Conservation (phyloP, 2,329 filamentous ascomycete genomes). For the Pseudohalonectria lignicola region DNA sequence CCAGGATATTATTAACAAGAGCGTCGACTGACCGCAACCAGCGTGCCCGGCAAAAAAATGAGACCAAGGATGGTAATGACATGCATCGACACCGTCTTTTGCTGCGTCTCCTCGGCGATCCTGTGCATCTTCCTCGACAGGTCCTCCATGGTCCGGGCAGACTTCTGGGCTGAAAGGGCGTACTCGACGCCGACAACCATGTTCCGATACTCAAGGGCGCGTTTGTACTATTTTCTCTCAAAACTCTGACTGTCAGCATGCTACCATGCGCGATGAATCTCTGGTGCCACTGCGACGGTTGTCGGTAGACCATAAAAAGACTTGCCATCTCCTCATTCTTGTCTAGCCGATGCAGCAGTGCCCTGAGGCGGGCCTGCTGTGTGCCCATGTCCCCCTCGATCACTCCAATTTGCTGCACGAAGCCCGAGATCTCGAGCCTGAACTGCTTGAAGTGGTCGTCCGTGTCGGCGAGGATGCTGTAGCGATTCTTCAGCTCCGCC, state of each 20-base stretch:
- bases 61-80: conserved; percentile 18
- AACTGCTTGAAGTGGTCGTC: conserved; percentile 5
- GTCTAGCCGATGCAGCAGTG: conserved; percentile 7
- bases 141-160: conserved; percentile 9
- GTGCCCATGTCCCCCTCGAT: conserved; percentile 9
- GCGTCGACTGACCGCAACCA: conserved; percentile 18
- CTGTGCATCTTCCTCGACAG: conserved; percentile 33
- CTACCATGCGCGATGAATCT: too few relatives aligned
- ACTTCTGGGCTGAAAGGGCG: conserved; percentile 9
- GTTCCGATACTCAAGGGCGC: conserved; percentile 12
- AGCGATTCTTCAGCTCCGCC: conserved; percentile 8
- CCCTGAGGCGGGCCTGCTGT: conserved; percentile 6
- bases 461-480: conserved; percentile 5
- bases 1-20: too few relatives aligned
- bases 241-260: not conserved
- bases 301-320: too few relatives aligned
- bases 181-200: conserved; percentile 11
- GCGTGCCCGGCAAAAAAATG: conserved; percentile 18
- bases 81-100: conserved; percentile 22
- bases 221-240: conserved; percentile 10
- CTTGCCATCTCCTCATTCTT: conserved; percentile 9
- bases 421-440: conserved; percentile 4
- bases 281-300: too few relatives aligned
- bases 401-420: conserved; percentile 6
- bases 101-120: conserved; percentile 38